A percentile compares a stretch with the other conserved stretches of the same genome.
phyloP scores from a whole-genome alignment of 129 eudicot species.

The Pittosporum tobira region DNA sequence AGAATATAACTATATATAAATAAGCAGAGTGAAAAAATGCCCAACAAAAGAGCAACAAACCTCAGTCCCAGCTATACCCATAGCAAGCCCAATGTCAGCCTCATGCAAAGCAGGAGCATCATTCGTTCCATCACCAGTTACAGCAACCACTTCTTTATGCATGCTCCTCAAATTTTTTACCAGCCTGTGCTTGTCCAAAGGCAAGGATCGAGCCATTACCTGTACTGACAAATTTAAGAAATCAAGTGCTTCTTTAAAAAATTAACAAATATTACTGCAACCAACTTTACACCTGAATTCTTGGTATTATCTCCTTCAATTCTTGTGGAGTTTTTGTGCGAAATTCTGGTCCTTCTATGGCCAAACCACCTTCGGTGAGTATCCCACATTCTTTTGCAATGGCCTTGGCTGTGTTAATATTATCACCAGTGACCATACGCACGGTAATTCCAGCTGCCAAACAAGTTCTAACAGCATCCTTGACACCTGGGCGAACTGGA shows the following conservation, averaged over 20 bases:
- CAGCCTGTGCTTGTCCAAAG: slow-evolving; percentile 69
- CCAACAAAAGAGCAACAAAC: slow-evolving; percentile 22
- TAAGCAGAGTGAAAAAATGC: background rate
- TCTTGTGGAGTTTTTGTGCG: slow-evolving; percentile 38
- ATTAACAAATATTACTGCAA: background rate
- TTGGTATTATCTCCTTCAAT: slow-evolving; percentile 45
- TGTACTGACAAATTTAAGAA: slow-evolving; percentile 18
- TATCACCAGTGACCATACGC: slow-evolving; percentile 96
- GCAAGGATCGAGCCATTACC: slow-evolving; percentile 99
- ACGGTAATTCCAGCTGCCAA: slow-evolving; percentile 80
- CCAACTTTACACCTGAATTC: slow-evolving; percentile 48
- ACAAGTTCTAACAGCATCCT: slow-evolving; percentile 67
- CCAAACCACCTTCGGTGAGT: slow-evolving; percentile 52
- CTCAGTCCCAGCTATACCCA: slow-evolving; percentile 99
- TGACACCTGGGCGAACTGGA: slow-evolving; percentile 90
- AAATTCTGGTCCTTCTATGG: slow-evolving; percentile 82
- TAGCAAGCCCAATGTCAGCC: slow-evolving; percentile 93
- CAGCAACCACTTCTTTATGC: slow-evolving; percentile 73
- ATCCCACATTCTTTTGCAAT: slow-evolving; percentile 94
- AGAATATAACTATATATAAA: background rate
- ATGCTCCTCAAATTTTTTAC: slow-evolving; percentile 47
- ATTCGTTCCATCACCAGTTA: slow-evolving; percentile 96
- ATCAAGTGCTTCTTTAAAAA: background rate
- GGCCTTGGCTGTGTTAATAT: slow-evolving; percentile 86
- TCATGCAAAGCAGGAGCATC: slow-evolving; percentile 98